Evolutionary conservation across 2,329 filamentous ascomycete genomes (phyloP).

Genomic region (Hypoxylon sp.): DNA sequence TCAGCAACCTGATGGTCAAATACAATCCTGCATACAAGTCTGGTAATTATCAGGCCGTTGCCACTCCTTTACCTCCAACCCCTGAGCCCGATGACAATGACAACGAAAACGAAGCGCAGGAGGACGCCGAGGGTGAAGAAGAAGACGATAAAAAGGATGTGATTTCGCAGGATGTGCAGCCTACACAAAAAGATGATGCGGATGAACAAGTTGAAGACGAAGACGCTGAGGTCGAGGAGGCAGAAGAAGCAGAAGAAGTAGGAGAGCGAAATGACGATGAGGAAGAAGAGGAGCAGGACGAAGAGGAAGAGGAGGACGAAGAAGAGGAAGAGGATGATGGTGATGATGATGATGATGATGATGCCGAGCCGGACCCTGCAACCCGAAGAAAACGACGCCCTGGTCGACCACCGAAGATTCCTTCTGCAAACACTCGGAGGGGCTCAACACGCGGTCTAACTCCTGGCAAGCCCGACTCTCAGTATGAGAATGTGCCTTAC

Average conservation of each 20-base stretch:
- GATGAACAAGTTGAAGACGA: constrained; percentile 54
- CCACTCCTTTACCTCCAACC: constrained; percentile 76
- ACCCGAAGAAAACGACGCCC: constrained; percentile 50
- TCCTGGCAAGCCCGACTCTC: constrained; percentile 63
- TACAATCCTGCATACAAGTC: constrained; percentile 86
- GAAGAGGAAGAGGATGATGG: constrained; percentile 42
- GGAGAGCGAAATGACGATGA: constrained; percentile 50
- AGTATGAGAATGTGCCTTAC: constrained; percentile 73
- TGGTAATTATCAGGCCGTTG: constrained; percentile 76
- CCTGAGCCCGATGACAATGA: constrained; percentile 60
- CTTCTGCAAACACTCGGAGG: constrained; percentile 52
- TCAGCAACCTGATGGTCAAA: constrained; percentile 90
- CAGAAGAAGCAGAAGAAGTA: constrained; percentile 38
- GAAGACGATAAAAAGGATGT: constrained; percentile 49
- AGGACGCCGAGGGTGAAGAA: constrained; percentile 36
- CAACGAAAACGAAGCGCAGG: constrained; percentile 46
- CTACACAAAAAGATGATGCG: constrained; percentile 2
- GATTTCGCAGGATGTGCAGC: constrained; percentile 34
- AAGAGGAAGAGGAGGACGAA: constrained; percentile 30
- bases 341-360: constrained; percentile 46
- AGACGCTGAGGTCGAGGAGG: constrained; percentile 49
- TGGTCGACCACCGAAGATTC: constrained; percentile 56
- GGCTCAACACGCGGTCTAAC: constrained; percentile 55
- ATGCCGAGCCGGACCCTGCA: constrained; percentile 37
- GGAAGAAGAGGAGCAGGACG: constrained; percentile 23